Evolutionary conservation across 805 yeast genomes (phyloP).

Genomic region (Yamadazyma akitaensis): DNA sequence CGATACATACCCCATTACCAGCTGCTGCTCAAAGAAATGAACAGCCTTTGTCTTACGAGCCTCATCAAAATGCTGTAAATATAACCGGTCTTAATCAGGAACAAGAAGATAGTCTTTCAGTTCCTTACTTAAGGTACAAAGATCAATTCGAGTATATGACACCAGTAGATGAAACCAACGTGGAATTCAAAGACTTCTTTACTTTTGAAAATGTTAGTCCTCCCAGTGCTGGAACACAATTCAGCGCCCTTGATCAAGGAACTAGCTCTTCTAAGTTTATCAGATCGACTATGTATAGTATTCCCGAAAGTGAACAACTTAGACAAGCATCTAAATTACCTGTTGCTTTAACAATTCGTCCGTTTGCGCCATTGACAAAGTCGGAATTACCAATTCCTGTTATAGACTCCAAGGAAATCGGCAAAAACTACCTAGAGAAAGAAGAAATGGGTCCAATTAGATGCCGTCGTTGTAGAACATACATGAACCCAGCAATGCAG

Average conservation of each 20-base stretch:
- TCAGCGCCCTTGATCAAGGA: slow-evolving; percentile 74
- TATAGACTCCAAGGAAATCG: slow-evolving; percentile 53
- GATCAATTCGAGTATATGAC: slow-evolving; percentile 24
- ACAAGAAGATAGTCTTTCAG: slow-evolving; percentile 11
- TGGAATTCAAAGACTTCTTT: slow-evolving; percentile 47
- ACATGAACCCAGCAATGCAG: slow-evolving; percentile 80
- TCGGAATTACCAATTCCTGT: slow-evolving; percentile 61
- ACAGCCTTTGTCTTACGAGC: background rate
- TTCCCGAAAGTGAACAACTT: slow-evolving; percentile 72
- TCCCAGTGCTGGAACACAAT: slow-evolving; percentile 76
- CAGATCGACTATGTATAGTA: slow-evolving; percentile 74
- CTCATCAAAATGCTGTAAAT: slow-evolving; percentile 8
- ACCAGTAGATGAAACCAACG: slow-evolving; percentile 26
- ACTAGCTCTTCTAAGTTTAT: slow-evolving; percentile 77
- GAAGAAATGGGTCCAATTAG: slow-evolving; percentile 68
- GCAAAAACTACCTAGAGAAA: slow-evolving; percentile 20
- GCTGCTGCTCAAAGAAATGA: background rate
- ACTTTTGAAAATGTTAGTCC: slow-evolving; percentile 80
- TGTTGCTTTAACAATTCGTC: slow-evolving; percentile 74
- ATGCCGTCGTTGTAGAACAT: slow-evolving; percentile 88
- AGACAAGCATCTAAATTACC: slow-evolving; percentile 74
- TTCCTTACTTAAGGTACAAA: slow-evolving; percentile 18
- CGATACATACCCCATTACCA: slow-evolving; percentile 2
- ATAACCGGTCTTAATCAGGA: background rate
- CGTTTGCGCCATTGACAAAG: slow-evolving; percentile 65